Evolutionary conservation across 2,329 filamentous ascomycete species (phyloP), one percentile per base, ranked within the genome.

Genomic region (Lecanicillium sp.): DNA sequence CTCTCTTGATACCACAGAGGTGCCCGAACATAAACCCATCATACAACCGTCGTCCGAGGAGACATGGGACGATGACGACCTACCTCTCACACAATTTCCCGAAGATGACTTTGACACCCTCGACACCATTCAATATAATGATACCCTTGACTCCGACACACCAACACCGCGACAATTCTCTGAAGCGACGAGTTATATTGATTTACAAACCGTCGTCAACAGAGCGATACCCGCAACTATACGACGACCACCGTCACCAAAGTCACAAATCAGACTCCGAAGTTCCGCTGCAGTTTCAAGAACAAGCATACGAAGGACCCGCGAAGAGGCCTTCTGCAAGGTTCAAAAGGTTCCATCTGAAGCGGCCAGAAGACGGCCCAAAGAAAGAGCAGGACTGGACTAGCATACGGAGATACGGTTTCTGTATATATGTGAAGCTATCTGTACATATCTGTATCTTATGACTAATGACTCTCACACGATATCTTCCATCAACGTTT

Each of bases 321-420:
- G 65, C 22, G 68, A 69, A 34, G 62, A 68, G 51, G 52, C 58
- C 40, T 44, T 62, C 29, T 65, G 67, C 39, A 68, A 65, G 45
- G 62, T 75, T 47, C 67, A 68, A 44, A 75, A 75, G 50, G 51
- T 63, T 38, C 52, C 55, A 42, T 52, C 62, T 40, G 67, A 71
- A 44, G 46, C 55, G 18, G 46, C 50, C 37, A 59, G 66, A 49
- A 60, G 57, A 43, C 63, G 65, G 51, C 56, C 59, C 1, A 65
- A 57, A 46, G 56, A 56, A 43, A 62, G 62, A 46, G 65, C 60
- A 48, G 58, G 60, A 51, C 38, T 57, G 51, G 58, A 59, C 51
- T 67, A 66, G 59, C 52, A 53, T 27, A 43, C 49, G 48, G 49
- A 44, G 52, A 45, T 33, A 50, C 51, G 50, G 48, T 43, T 48